Base-by-base conservation (phyloP, 1,139 yeast species). In the Nakaseomyces kungkrabaensis region DNA sequence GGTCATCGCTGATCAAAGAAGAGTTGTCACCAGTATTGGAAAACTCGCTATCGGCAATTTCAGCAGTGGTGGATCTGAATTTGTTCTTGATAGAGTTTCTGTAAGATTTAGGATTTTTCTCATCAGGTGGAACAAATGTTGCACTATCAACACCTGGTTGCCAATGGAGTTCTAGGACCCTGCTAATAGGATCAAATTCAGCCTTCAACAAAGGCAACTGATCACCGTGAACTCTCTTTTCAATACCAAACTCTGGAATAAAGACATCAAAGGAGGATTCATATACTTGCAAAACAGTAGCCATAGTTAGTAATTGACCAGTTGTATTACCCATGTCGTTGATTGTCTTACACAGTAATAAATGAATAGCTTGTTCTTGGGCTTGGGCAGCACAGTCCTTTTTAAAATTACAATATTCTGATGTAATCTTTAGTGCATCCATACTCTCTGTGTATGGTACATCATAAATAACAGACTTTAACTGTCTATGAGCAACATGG, bases 161-260 rank as follows among this genome's bases (percentile, higher is more conserved):
- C 98, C 98, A 92, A 65, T 78, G 89, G 48, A 92, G 72, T 66
- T 90, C 97, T 60, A 92, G 74, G 4, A 81, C 70, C 47, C 89
- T 75, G 36, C 77, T 73, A 29, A 67, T 65, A 62, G 83, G 85
- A 63, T 87, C 94, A 67, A 85, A 92, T 65, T 92, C 97, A 4
- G 97, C 97, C 68, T 89, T 89, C 27, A 79, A 81, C 54, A 92
- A 73, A 13, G 98, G 98, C 51, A 92, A 73, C 67, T 92, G 98
- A 69, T 92, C 98, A 42, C 97, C 97, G 62, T 92, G 98, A 29
- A 92, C 97, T 61, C 98, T 80, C 70, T 92, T 92, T 67, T 92
- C 98, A 58, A 92, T 87, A 42, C 98, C 97, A 70, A 90, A 84
- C 59, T 88, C 97, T 1, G 97, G 97, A 54, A 92, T 76, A 56